Base-by-base conservation (phyloP, 129 eudicot genomes). In the Tagetes erecta region DNA sequence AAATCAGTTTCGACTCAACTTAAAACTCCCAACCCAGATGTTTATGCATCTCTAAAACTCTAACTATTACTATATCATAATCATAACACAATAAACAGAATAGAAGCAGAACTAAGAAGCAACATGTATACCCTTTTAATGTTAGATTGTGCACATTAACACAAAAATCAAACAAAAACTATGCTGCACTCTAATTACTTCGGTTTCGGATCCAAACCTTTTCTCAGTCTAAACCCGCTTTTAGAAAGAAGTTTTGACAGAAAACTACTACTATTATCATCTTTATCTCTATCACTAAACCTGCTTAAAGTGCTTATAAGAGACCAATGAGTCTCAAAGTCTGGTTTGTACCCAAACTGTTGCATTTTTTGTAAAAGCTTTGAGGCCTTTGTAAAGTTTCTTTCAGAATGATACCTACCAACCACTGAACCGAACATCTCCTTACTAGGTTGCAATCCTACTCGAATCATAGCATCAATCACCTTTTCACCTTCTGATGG, bases 261-360 rank as follows among this genome's bases (percentile, higher is more conserved):
- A 83, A 92, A 92, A 57, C 66, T 39, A 47, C 84, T 72, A 30
- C 74, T 72, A 7, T 45, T 58, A 6, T 82, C 80, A 30, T 64
- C 58, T 51, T 46, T 81, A 35, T 73, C 76, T 38, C 77, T 83
- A 40, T 73, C 84, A 80, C 74, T 84, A 72, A 77, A 67, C 80
- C 78, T 70, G 74, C 89, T 86, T 78, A 94, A 77, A 50, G 83
- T 83, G 74, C 96, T 88, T 58, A 90, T 88, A 31, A 94, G 73
- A 62, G 91, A 94, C 98, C 97, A 90, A 51, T 90, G 97, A 39
- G 92, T 88, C 65, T 71, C 89, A 71, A 94, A 94, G 58, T 94
- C 97, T 5, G 97, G 98, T 73, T 83, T 87, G 83, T 88, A 86
- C 50, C 98, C 97, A 68, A 80, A 68, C 39, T 66, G 76, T 75